phyloP scores from a whole-genome alignment of 108 stramenopile species.

The Cyclotella distinguenda region DNA sequence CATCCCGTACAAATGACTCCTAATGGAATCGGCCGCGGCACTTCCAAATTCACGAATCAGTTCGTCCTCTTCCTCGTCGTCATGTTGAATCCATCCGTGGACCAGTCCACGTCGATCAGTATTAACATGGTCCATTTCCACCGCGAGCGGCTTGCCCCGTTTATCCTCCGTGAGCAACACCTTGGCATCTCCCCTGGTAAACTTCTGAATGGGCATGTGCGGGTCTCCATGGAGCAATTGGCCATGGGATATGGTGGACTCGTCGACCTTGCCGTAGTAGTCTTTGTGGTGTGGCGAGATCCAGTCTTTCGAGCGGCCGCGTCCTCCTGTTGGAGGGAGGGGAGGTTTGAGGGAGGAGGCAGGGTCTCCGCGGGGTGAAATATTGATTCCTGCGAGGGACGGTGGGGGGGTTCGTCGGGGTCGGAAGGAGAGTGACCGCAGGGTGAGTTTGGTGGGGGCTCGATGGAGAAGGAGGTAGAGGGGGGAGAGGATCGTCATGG shows the following conservation, averaged over 20 bases:
- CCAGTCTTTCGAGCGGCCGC: slow-evolving; percentile 14
- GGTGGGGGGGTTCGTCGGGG: slow-evolving; percentile 46
- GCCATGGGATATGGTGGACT: slow-evolving; percentile 24
- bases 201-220: slow-evolving; percentile 33
- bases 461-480: neutral
- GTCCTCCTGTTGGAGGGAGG: slow-evolving; percentile 17
- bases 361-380: slow-evolving; percentile 32
- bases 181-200: slow-evolving; percentile 17
- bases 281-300: slow-evolving; percentile 47
- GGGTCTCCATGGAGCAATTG: slow-evolving; percentile 45
- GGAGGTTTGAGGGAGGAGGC: slow-evolving; percentile 2
- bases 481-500: neutral
- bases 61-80: slow-evolving; percentile 24
- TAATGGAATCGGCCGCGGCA: slow-evolving; percentile 43
- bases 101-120: neutral
- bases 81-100: neutral
- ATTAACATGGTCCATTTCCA: slow-evolving; percentile 21
- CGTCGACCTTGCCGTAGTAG: slow-evolving; percentile 36
- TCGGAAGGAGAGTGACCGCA: slow-evolving; percentile 24
- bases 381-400: slow-evolving; percentile 29
- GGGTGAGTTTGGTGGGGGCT: neutral
- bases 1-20: slow-evolving; percentile 12
- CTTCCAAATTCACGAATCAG: slow-evolving; percentile 37
- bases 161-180: slow-evolving; percentile 11
- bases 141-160: slow-evolving; percentile 5